Evolutionary conservation across 1,139 yeast species (phyloP).

Genomic region (Kodamaea ohmeri): DNA sequence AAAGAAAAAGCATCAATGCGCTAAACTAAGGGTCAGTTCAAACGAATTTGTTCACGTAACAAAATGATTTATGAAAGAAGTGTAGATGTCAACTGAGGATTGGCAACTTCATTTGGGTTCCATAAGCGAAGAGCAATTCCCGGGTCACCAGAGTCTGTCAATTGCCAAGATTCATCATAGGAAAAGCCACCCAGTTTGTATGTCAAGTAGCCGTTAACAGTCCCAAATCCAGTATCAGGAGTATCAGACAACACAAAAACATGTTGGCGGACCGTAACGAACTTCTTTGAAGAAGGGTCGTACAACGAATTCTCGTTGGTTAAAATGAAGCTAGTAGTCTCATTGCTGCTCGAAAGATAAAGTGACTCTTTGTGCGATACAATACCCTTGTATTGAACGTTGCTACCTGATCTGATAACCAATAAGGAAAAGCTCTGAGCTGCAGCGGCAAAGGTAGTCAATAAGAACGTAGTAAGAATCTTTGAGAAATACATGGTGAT

Average conservation of each 20-base stretch:
- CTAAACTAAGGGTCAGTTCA: no score
- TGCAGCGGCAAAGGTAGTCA: conserved; percentile 25
- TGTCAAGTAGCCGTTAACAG: conserved; percentile 15
- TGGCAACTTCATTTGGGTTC: conserved; percentile 3
- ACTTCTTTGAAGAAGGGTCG: conserved; percentile 19
- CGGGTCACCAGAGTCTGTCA: neutral
- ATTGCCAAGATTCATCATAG: conserved; percentile 1
- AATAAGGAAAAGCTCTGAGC: conserved; percentile 18
- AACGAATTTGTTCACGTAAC: no score
- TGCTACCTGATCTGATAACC: conserved; percentile 25
- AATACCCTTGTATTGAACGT: conserved; percentile 21
- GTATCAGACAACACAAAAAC: conserved; percentile 15
- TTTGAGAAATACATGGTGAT: conserved; percentile 11
- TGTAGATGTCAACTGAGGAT: no score
- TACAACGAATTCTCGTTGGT: conserved; percentile 22
- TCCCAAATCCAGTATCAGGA: conserved; percentile 19
- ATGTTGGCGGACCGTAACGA: conserved; percentile 15
- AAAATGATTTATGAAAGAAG: no score
- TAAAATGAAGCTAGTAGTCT: conserved; percentile 18
- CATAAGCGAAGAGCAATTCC: conserved; percentile 5
- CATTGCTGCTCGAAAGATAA: conserved; percentile 11
- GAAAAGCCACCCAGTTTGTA: conserved; percentile 1
- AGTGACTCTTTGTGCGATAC: conserved; percentile 19
- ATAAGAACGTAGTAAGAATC: conserved; percentile 18
- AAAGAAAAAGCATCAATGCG: no score